Base-by-base conservation (phyloP, 1,139 yeast species). In the Nakaseomyces delphensis region DNA sequence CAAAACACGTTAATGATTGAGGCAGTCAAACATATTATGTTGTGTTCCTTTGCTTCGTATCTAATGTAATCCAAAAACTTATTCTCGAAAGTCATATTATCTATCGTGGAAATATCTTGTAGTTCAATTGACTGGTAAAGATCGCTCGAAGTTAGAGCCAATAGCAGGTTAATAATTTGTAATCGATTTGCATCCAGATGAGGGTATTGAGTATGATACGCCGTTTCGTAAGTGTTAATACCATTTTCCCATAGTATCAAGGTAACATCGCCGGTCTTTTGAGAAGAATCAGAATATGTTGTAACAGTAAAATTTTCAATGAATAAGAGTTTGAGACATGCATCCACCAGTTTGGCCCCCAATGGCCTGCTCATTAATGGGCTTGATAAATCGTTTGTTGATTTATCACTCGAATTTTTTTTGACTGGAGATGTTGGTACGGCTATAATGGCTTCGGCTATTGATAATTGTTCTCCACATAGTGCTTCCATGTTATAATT, bases 1-100 rank as follows among this genome's bases (percentile, higher is more conserved):
- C 79, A 74, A 8, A 73, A 62, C 5, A 76, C 61, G 57, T 87
- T 89, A 13, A 83, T 56, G 25, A 86, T 64, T 1, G 95, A 84
- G 49, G 87, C 79, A 5, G 83, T 70, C 30, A 86, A 61, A 0
- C 80, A 73, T 44, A 70, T 64, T 38, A 67, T 61, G 48, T 25
- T 27, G 33, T 38, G 38, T 38, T 43, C 39, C 14, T 28, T 33
- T 11, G 37, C 40, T 10, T 38, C 27, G 21, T 29, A 38, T 19
- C 20, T 18, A 10, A 27, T 38, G 9, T 23, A 38, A 7, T 38
- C 25, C 9, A 27, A 9, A 9, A 28, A 28, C 15, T 38, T 28
- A 15, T 27, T 23, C 7, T 14, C 27, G 11, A 23, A 31, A 4
- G 18, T 36, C 18, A 38, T 32, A 40, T 35, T 39, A 38, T 21